Base-by-base conservation (phyloP, 192 early-diverging fungal species). In the Chytriomyces confervae region DNA sequence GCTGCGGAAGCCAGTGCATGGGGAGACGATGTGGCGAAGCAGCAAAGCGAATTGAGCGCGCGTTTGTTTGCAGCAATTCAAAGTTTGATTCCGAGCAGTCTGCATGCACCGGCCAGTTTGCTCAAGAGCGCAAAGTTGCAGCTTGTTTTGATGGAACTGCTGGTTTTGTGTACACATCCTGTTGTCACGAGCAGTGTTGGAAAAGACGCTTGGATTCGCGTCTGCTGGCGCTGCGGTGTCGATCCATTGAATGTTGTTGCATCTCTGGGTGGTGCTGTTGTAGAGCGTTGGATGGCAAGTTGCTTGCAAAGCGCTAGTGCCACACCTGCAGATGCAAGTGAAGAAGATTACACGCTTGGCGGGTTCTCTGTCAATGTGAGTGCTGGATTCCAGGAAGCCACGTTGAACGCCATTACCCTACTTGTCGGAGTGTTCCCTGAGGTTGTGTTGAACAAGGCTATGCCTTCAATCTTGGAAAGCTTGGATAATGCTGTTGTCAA, bases 191-290 rank as follows among this genome's bases (percentile, higher is more conserved):
- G 86, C 10, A 87, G 91, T 57, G 85, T 87, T 57, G 72, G 72
- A 24, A 62, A 11, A 10, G 93, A 96, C 69, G 84, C 92, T 68
- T 98, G 96, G 96, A 91, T 98, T 69, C 82, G 90, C 10, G 86
- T 97, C 45, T 89, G 92, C 72, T 95, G 93, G 84, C 87, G 92
- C 13, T 84, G 91, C 13, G 83, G 87, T n/a, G 81, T 91, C 18
- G 88, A 94, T 73, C 81, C 82, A 7, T 93, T 93, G 24, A 89
- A 89, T 10, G 87, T 91, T 20, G 81, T 93, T 23, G 89, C 88
- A 10, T 6, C 7, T 18, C 49, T 62, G 6, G 79, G 51, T 27
- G 45, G 50, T 5, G 7, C 50, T 5, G 9, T 44, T 36, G 24
- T 73, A 24, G 46, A 57, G 16, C 27, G 18, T 23, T 82, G 77